Base-by-base conservation (phyloP, 139 green algal genomes). In the Protoeuglena noctilucae region DNA sequence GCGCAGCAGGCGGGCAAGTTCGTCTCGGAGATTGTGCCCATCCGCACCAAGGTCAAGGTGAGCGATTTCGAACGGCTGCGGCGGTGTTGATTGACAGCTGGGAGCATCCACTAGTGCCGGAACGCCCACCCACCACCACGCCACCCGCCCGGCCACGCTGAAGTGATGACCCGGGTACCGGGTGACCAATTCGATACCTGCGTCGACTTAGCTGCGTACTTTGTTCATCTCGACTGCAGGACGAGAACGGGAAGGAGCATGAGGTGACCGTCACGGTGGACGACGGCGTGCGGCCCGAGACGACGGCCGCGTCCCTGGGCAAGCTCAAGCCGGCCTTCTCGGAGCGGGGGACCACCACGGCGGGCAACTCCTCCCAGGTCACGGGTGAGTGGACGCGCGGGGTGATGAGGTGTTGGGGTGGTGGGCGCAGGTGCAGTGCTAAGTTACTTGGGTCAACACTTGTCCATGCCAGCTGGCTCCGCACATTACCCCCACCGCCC, bases 21-120 rank as follows among this genome's bases (percentile, higher is more conserved):
- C 69, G 63, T 66, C 40, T 75, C 83, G 5, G 87, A 98, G 78
- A 97, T 98, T 53, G 84, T 98, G 50, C 88, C 91, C 0, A 85
- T 98, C 24, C 23, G 64, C 25, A 98, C 91, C 4, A 87, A 86
- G 73, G 63, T 74, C 34, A 43, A 43, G 34, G n/a, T n/a, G n/a
- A n/a, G n/a, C n/a, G n/a, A n/a, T n/a, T n/a, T n/a, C n/a, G n/a
- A n/a, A n/a, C n/a, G n/a, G n/a, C n/a, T n/a, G n/a, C n/a, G n/a
- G n/a, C n/a, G n/a, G n/a, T n/a, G n/a, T n/a, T n/a, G n/a, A n/a
- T n/a, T n/a, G n/a, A n/a, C n/a, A n/a, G n/a, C n/a, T n/a, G n/a
- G n/a, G n/a, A n/a, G n/a, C n/a, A n/a, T n/a, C n/a, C n/a, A n/a
- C n/a, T n/a, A n/a, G n/a, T n/a, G n/a, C n/a, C n/a, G n/a, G n/a